These are phyloP conservation scores for Agastache rugosa DNA, from an alignment of 257 asterid species.

Conservation along the genomic window DNA sequence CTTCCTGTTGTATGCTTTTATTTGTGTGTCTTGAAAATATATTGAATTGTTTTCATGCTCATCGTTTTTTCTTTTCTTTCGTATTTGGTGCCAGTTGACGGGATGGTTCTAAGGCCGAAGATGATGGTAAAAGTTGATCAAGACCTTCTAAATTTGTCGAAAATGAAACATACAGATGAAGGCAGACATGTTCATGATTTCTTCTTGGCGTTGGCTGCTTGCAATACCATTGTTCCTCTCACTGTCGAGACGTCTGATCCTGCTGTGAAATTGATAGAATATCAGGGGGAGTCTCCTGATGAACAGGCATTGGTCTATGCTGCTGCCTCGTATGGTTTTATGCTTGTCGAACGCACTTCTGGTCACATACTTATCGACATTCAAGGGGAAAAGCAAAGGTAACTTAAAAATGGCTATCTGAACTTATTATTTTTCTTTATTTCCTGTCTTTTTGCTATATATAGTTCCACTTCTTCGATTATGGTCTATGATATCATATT, in stretches of 20 bases:
- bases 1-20: conserved; percentile 8
- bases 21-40: neutral
- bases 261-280: conserved; percentile 72
- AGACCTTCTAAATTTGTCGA: conserved; percentile 66
- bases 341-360: conserved; percentile 94
- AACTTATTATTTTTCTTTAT: conserved; percentile 19
- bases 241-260: conserved; percentile 80
- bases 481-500: neutral
- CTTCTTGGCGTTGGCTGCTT: conserved; percentile 93
- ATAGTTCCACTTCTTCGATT: neutral
- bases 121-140: conserved; percentile 72
- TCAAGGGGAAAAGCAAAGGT: conserved; percentile 94
- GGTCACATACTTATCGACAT: conserved; percentile 85
- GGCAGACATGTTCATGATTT: conserved; percentile 68
- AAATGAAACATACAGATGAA: conserved; percentile 55
- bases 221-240: conserved; percentile 96
- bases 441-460: neutral
- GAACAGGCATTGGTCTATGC: conserved; percentile 99
- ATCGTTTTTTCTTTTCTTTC: conserved; percentile 6
- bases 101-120: conserved; percentile 75
- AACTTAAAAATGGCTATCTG: conserved; percentile 33
- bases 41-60: conserved; percentile 18
- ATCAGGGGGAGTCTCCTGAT: conserved; percentile 99
- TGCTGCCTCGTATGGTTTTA: conserved; percentile 93
- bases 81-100: conserved; percentile 60